Base-by-base conservation (phyloP, 177 flowering plant genomes). In the Vitis hybrid region DNA sequence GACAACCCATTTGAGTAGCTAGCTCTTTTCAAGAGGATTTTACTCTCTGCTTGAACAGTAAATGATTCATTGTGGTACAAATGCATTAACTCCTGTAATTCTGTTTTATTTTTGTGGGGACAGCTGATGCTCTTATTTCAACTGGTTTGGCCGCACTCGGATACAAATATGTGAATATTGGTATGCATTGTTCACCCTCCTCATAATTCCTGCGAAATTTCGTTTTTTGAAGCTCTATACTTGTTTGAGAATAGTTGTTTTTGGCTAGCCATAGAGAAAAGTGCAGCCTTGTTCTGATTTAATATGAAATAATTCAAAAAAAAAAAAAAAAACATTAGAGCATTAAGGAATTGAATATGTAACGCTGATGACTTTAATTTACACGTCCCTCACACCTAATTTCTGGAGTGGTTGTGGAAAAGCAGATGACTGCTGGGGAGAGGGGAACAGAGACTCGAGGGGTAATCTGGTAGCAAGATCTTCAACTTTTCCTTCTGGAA, bases 381-480 rank as follows among this genome's bases (percentile, higher is more conserved):
- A 39, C 45, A 39, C 13, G 68, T 65, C 1, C 16, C 68, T 19
- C 54, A 51, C 29, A n/a, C 2, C 10, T 71, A 14, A 8, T 39
- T 39, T 39, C 19, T 16, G 1, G 18, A 50, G 12, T 70, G 65
- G n/a, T 22, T 10, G 48, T 2, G 31, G 18, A 22, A 63, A 54
- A 22, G 22, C 76, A 83, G 87, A 83, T 83, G 87, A 82, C 65
- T 83, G 87, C 48, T 83, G 87, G 84, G 85, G 59, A 20, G 83
- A 81, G 61, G 45, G 26, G 7, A 72, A 52, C 14, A 79, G 86
- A 65, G 84, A 83, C 56, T 3, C 19, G 48, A 59, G 58, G 16
- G 87, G 87, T 51, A 74, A 80, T 65, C 69, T 84, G 9, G 74
- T 71, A 8, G 73, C 84, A 14, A 74, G 66, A 48, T 14, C 61